A percentile compares a stretch with the other conserved stretches of the same genome.
These are phyloP conservation scores for Penicillium lagena DNA, from an alignment of 495 filamentous ascomycete genomes.

Conservation along the genomic window DNA sequence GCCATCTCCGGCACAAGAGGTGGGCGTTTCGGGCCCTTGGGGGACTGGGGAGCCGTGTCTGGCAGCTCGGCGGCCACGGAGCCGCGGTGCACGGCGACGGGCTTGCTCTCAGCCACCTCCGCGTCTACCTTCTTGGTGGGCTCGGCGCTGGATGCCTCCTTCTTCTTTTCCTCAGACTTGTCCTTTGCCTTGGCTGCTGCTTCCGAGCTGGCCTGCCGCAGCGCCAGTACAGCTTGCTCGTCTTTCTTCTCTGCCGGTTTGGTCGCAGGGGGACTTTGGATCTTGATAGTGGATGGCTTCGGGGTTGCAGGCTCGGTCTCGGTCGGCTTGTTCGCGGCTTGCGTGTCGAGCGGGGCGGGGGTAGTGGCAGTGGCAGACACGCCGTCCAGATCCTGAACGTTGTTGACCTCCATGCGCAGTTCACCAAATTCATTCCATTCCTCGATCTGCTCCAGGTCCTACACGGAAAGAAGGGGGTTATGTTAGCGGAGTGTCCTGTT, in stretches of 20 bases:
- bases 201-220: slow-evolving; percentile 62
- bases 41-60: slow-evolving; percentile 23
- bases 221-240: slow-evolving; percentile 43
- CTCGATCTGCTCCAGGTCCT: slow-evolving; percentile 92
- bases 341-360: slow-evolving; percentile 18
- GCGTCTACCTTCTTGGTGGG: background rate
- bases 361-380: slow-evolving; percentile 44
- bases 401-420: slow-evolving; percentile 73
- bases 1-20: slow-evolving; percentile 34
- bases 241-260: slow-evolving; percentile 24
- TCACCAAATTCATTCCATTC: slow-evolving; percentile 99
- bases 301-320: slow-evolving; percentile 24
- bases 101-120: no score
- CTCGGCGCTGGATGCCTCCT: slow-evolving; percentile 1
- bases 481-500: no score
- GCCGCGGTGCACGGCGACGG: slow-evolving; percentile 7
- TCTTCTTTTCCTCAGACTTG: slow-evolving; percentile 3
- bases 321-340: slow-evolving; percentile 28
- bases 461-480: background rate
- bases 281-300: slow-evolving; percentile 36
- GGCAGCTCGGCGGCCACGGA: slow-evolving; percentile 30
- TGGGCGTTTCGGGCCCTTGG: slow-evolving; percentile 23
- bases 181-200: slow-evolving; percentile 56
- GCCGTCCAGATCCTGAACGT: slow-evolving; percentile 27
- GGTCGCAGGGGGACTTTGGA: slow-evolving; percentile 35